Evolutionary conservation across 345 rosid species (phyloP).

Genomic region (Salix udensis): DNA sequence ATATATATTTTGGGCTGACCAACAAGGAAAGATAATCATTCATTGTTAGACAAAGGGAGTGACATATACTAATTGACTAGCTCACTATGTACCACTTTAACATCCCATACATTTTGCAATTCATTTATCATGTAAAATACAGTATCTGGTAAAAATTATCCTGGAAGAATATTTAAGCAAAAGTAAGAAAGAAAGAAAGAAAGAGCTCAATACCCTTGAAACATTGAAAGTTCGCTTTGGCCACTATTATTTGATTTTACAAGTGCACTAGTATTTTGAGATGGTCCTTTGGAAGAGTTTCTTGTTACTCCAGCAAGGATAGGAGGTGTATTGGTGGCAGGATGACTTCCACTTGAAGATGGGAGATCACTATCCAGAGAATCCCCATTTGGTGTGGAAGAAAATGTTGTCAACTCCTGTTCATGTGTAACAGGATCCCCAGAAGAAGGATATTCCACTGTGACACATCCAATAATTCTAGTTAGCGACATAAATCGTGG

Average conservation of each 20-base stretch:
- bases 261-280: conserved; percentile 38
- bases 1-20: too few relatives aligned
- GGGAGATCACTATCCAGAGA: conserved; percentile 28
- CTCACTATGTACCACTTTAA: not conserved
- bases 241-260: conserved; percentile 42
- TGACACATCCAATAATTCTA: too few relatives aligned
- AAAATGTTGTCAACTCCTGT: conserved; percentile 52
- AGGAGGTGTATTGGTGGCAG: conserved; percentile 32
- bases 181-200: conserved; percentile 2
- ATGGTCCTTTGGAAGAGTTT: conserved; percentile 33
- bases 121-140: not conserved
- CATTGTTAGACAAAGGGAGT: too few relatives aligned
- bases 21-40: too few relatives aligned
- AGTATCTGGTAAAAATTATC: not conserved
- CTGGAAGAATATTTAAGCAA: too few relatives aligned
- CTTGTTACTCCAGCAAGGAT: conserved; percentile 23
- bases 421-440: conserved; percentile 33
- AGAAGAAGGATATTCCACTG: conserved; percentile 54
- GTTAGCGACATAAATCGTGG: too few relatives aligned
- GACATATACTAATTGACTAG: not conserved
- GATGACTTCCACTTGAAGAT: conserved; percentile 38
- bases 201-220: conserved; percentile 62
- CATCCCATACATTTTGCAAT: not conserved
- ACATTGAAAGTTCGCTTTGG: conserved; percentile 58
- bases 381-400: conserved; percentile 35